Percentiles rank a stretch among this genome's conserved stretches.
Conservation (phyloP, 2,329 filamentous ascomycete species). For the Teratosphaeria pseudoeucalypti region DNA sequence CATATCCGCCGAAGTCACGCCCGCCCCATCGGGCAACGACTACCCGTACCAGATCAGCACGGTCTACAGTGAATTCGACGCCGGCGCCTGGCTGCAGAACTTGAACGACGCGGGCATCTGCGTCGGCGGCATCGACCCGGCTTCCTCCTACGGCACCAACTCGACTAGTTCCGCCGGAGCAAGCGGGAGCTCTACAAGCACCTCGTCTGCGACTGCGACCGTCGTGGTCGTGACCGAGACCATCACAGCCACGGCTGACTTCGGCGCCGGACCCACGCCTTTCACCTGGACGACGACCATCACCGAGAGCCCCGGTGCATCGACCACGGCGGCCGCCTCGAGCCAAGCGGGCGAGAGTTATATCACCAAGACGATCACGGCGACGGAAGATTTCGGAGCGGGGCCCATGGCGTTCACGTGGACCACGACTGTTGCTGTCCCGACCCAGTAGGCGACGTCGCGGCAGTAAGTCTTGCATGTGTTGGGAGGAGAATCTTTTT, state of each 20-base stretch:
- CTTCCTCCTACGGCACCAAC: not conserved
- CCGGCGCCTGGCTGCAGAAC: constrained; percentile 24
- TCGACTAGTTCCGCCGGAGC: not conserved
- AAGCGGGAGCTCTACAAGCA: not conserved
- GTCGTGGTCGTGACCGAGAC: not conserved
- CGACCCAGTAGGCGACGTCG: not conserved
- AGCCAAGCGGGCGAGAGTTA: too few species aligned
- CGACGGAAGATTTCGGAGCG: not conserved
- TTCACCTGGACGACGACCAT: not conserved
- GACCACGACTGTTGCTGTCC: not conserved
- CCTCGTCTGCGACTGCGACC: not conserved
- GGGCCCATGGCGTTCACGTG: not conserved
- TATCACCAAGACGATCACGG: not conserved
- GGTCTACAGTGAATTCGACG: constrained; percentile 24
- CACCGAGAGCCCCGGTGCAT: not conserved
- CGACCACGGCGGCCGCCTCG: too few species aligned
- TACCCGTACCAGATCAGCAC: constrained; percentile 19
- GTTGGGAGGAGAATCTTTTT: too few species aligned
- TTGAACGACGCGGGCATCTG: constrained; percentile 18
- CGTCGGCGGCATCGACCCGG: not conserved
- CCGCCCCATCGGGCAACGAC: constrained; percentile 8
- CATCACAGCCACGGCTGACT: not conserved
- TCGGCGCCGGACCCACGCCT: not conserved
- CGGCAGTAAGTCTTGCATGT: too few species aligned
- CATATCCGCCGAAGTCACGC: constrained; percentile 15